These are phyloP conservation scores for Chimonanthus praecox DNA, from an alignment of 164 flowering plant species.

Conservation along the genomic window DNA sequence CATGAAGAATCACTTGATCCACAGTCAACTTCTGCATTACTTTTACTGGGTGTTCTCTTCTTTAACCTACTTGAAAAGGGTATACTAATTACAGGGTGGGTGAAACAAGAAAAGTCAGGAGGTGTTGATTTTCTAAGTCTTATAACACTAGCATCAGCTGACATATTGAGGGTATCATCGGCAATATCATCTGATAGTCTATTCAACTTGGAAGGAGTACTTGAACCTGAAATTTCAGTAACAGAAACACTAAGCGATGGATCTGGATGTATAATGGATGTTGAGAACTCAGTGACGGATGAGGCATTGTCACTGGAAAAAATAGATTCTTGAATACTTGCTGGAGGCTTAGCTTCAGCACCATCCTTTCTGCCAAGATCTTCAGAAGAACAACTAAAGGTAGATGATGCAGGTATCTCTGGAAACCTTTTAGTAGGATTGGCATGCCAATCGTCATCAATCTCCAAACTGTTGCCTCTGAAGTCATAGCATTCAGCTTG, in stretches of 20 bases:
- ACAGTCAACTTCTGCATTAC: constrained; percentile 13
- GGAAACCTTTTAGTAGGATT: constrained; percentile 9
- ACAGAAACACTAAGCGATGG: constrained; percentile 33
- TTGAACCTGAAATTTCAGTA: constrained; percentile 22
- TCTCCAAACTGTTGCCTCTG: constrained; percentile 12
- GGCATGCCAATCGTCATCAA: constrained; percentile 10
- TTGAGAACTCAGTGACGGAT: constrained; percentile 24
- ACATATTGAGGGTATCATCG: constrained; percentile 11
- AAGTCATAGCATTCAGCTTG: constrained; percentile 12
- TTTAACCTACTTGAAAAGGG: constrained; percentile 21
- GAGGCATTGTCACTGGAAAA: constrained; percentile 17
- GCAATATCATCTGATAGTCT: constrained; percentile 12
- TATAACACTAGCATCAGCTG: constrained; percentile 2
- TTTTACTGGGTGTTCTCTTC: constrained; percentile 14
- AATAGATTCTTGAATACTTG: constrained; percentile 15
- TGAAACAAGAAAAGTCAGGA: constrained; percentile 23
- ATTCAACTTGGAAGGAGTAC: constrained; percentile 11
- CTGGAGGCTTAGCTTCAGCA: constrained; percentile 21
- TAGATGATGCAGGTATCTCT: constrained; percentile 14
- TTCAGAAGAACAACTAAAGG: constrained; percentile 9
- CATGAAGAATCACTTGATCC: constrained; percentile 20
- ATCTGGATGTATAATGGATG: constrained; percentile 17
- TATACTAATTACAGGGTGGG: constrained; percentile 23
- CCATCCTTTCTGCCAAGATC: constrained; percentile 9
- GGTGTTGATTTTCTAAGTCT: constrained; percentile 22